Evolutionary conservation across 2,329 filamentous ascomycete species (phyloP), one percentile per base, ranked within the genome.

Genomic region (Chaetomium olivaceum): DNA sequence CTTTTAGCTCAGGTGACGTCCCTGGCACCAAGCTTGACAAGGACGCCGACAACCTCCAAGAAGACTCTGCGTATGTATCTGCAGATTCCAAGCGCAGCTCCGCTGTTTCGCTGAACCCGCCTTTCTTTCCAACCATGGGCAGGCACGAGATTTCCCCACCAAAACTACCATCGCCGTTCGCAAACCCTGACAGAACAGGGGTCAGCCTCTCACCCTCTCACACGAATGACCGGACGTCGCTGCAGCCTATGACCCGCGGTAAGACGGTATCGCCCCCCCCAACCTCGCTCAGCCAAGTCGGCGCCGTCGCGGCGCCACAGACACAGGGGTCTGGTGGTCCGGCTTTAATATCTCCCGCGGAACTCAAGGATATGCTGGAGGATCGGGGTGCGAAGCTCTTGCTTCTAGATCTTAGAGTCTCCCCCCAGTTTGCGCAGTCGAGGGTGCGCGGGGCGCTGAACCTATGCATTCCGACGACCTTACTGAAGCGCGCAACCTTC

Each of bases 401-500:
- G 36, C 75, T 98, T 1, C 80, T 99, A 4, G 95, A 99, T 75
- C 85, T 98, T 25, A 87, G 95, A 48, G 93, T 96, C 0, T 91
- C 89, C 31, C 92, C 93, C 23, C 92, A 94, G 70, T 97, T 90
- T 74, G 85, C 88, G 0, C 83, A 86, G 55, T 89, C 91, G 25
- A 87, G 91, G 33, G 91, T 98, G 62, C 80, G 83, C 58, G 89
- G 89, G n/a, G 92, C 94, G 0, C 79, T 99, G 36, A 98, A 96
- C 74, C 81, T 99, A 5, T 98, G 95, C 74, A 96, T 98, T 67
- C 95, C 95, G 0, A 98, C 95, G 0, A 98, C 94, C 0, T 80
- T 99, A 16, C 80, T 99, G 21, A 98, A 98, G 77, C 85, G 95
- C 58, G 89, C 92, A 0, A 96, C 93, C 0, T 98, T 96, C 77